Evolutionary conservation across 306 rosid genomes (phyloP).

Genomic region (Cicer cuneatum): DNA sequence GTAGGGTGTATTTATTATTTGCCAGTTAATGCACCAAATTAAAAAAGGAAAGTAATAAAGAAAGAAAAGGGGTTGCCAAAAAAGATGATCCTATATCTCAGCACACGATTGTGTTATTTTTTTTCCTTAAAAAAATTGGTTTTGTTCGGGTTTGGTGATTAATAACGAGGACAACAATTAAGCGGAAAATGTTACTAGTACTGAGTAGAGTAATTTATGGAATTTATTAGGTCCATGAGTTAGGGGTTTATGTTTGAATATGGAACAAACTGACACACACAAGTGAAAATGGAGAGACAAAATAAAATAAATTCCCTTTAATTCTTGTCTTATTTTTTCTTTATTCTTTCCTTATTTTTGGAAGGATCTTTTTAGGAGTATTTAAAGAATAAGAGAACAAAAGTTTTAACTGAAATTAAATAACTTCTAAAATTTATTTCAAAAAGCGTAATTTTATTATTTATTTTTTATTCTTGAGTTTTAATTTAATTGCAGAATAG

Average conservation of each 20-base stretch:
- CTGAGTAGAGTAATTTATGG: constrained; percentile 1
- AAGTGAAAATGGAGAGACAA: neutral
- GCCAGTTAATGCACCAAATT: constrained; percentile 52
- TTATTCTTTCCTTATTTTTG: neutral
- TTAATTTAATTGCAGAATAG: no score
- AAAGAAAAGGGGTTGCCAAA: constrained; percentile 22
- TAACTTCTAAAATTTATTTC: no score
- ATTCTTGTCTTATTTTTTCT: neutral
- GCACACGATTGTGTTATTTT: constrained; percentile 43
- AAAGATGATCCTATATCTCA: constrained; percentile 42
- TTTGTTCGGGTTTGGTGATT: constrained; percentile 16
- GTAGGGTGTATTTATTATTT: constrained; percentile 43
- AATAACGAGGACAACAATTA: constrained; percentile 14
- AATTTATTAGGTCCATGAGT: constrained; percentile 29
- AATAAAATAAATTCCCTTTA: constrained; percentile 5
- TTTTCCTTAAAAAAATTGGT: constrained; percentile 24
- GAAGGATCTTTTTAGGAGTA: no score
- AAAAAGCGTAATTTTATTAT: no score
- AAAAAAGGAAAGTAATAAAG: constrained; percentile 24
- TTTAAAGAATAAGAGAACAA: no score
- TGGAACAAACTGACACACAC: neutral
- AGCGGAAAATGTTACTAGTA: constrained; percentile 14
- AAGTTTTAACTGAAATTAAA: no score
- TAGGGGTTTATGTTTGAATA: constrained; percentile 4
- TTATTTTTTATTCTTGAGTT: no score